Evolutionary conservation across 1,284 basidiomycete species (phyloP), one percentile per base, ranked within the genome.

Genomic region (Coniophora puteana): DNA sequence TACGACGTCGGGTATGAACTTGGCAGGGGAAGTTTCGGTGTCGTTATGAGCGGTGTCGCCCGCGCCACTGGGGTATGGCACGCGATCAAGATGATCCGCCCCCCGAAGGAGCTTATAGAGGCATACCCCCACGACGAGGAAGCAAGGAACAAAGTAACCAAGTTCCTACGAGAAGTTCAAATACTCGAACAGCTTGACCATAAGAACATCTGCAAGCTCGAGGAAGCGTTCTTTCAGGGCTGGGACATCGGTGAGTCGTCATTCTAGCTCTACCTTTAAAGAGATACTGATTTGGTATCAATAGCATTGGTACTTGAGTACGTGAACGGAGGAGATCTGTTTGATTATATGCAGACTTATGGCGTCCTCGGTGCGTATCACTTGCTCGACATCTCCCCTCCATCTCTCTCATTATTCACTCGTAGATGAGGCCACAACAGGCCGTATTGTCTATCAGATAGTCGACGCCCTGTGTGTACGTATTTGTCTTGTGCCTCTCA

Each of bases 311-410:
- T 91, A 1, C 65, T 91, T 41, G 89, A 92, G 62, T 80, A 81
- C 47, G 74, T 95, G 4, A 78, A 85, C 21, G 93, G 93, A 13
- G 93, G 92, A 1, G 92, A 96, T 60, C 67, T 97, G n/a, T 68
- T 95, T 13, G 86, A 92, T 49, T 81, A 79, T 52, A 91, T 93
- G 47, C 57, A 89, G 35, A 67, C 61, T 12, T 54, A 63, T 5
- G 59, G 64, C 3, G 83, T 85, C 3, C 54, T 91, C 2, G 48
- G 85, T 88, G 53, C 61, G 81, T 71, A 29, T 10, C 25, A 20
- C 34, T 44, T 32, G 11, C 25, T n/a, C 11, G 29, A 14, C n/a
- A n/a, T 35, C 23, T n/a, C 41, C 33, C 40, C 14, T 22, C 13
- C n/a, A 8, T 23, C 20, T 28, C 33, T 33, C 36, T 48, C 36